Evolutionary conservation across 495 filamentous ascomycete species (phyloP).

Genomic region (Haplographium delicatum): DNA sequence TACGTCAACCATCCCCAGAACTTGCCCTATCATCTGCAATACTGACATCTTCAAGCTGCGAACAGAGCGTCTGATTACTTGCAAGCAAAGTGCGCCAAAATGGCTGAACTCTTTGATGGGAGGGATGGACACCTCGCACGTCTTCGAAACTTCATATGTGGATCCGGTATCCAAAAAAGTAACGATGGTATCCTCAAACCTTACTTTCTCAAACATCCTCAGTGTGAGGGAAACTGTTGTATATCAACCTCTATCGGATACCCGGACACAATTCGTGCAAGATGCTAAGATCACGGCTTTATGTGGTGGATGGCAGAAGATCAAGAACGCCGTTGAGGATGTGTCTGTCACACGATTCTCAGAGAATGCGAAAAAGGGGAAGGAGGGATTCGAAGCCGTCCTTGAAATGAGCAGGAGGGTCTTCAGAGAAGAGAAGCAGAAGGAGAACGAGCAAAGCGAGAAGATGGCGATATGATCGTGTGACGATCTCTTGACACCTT

Average conservation of each 20-base stretch:
- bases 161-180: slow-evolving; percentile 75
- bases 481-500: neutral
- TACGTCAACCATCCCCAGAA: slow-evolving; percentile 36
- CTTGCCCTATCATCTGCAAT: neutral
- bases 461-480: slow-evolving; percentile 15
- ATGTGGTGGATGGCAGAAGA: slow-evolving; percentile 92
- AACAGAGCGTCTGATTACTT: slow-evolving; percentile 95
- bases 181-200: slow-evolving; percentile 88
- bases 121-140: slow-evolving; percentile 67
- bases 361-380: slow-evolving; percentile 84
- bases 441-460: slow-evolving; percentile 22
- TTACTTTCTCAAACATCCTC: slow-evolving; percentile 84
- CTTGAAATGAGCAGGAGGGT: slow-evolving; percentile 89
- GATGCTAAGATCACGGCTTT: slow-evolving; percentile 88
- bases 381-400: slow-evolving; percentile 90
- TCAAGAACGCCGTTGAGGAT: slow-evolving; percentile 91
- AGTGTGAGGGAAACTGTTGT: slow-evolving; percentile 84
- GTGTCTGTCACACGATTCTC: slow-evolving; percentile 80
- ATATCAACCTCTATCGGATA: slow-evolving; percentile 62
- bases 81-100: slow-evolving; percentile 80
- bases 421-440: slow-evolving; percentile 73
- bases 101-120: slow-evolving; percentile 78
- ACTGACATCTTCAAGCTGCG: slow-evolving; percentile 55
- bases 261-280: slow-evolving; percentile 76
- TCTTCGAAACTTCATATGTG: slow-evolving; percentile 94